phyloP scores from a whole-genome alignment of 257 asterid species.

The Echium plantagineum region DNA sequence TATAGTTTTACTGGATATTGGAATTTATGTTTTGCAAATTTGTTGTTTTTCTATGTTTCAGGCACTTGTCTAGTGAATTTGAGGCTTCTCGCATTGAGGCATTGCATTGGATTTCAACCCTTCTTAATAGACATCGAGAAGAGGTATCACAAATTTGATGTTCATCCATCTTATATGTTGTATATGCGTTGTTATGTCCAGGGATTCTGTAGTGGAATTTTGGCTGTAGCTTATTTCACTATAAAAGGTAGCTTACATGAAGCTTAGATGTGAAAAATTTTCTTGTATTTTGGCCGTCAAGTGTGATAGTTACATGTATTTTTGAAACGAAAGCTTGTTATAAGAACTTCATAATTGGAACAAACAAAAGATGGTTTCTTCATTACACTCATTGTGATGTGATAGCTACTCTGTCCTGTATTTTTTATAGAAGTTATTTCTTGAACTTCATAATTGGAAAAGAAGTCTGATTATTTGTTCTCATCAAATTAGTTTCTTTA shows the following conservation, averaged over 20 bases:
- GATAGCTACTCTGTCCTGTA: no score
- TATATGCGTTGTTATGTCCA: slow-evolving; percentile 1
- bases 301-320: no score
- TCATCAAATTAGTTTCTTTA: no score
- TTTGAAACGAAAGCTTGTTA: no score
- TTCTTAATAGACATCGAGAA: slow-evolving; percentile 54
- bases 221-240: background rate
- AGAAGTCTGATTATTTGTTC: no score
- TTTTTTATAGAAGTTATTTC: no score
- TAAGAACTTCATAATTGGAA: no score
- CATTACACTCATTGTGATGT: no score
- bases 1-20: background rate
- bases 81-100: slow-evolving; percentile 99
- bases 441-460: no score
- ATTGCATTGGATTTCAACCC: slow-evolving; percentile 77
- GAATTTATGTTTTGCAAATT: background rate
- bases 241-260: background rate
- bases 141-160: slow-evolving; percentile 38
- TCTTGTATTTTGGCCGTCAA: no score
- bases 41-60: slow-evolving; percentile 19
- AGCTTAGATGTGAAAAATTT: background rate
- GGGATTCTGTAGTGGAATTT: background rate
- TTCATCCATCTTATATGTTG: background rate
- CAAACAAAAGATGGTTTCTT: no score
- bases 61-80: slow-evolving; percentile 86